phyloP scores from a whole-genome alignment of 202 grass and related monocot species.

The Zoysia matrella region DNA sequence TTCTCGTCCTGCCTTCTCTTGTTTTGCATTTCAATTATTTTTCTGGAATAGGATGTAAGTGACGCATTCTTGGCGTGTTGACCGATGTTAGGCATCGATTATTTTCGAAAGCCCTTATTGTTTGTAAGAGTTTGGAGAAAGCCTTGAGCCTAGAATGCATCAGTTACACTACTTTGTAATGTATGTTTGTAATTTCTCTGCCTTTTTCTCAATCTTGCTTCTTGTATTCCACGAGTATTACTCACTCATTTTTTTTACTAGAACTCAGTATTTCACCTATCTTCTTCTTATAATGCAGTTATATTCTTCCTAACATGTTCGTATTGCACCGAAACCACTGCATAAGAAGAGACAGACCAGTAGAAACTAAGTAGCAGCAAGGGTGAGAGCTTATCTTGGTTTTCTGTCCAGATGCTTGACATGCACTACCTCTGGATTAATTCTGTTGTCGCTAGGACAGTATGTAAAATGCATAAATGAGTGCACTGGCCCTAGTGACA shows the following conservation, averaged over 20 bases:
- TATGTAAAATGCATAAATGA: too few relatives aligned
- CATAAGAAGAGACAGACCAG: too few relatives aligned
- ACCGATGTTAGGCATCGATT: slow-evolving; percentile 36
- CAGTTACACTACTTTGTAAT: slow-evolving; percentile 60
- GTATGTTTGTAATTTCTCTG: slow-evolving; percentile 40
- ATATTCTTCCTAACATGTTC: too few relatives aligned
- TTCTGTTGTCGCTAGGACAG: too few relatives aligned
- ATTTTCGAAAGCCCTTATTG: slow-evolving; percentile 11
- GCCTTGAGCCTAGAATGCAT: slow-evolving; percentile 58
- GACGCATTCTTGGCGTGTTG: slow-evolving; percentile 64
- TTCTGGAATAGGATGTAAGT: slow-evolving; percentile 52
- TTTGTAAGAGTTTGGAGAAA: slow-evolving; percentile 21
- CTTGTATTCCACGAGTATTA: not conserved
- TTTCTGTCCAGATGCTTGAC: not conserved
- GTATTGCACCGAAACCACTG: too few relatives aligned
- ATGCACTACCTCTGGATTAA: too few relatives aligned
- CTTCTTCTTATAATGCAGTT: not conserved
- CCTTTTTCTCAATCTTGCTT: not conserved
- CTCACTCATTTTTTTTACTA: not conserved
- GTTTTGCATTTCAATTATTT: not conserved
- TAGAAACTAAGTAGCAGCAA: not conserved
- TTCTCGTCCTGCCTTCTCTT: not conserved
- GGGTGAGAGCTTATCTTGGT: not conserved
- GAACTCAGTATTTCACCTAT: slow-evolving; percentile 15
- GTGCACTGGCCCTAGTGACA: too few relatives aligned